Evolutionary conservation across 805 yeast genomes (phyloP).

Genomic region (Starmerella scarabaei): DNA sequence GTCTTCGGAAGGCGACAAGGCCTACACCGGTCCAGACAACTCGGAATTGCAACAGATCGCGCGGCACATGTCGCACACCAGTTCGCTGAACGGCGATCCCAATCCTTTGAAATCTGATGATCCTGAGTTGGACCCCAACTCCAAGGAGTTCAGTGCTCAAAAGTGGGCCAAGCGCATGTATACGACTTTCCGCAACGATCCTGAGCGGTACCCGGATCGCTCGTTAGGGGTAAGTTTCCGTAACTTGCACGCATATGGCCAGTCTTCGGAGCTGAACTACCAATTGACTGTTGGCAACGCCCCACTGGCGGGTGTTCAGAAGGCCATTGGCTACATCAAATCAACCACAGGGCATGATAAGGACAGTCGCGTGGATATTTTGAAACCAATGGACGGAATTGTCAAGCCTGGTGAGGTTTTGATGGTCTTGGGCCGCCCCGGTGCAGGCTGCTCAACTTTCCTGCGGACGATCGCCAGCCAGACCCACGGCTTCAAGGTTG

Average conservation of each 20-base stretch:
- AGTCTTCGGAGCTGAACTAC: constrained; percentile 46
- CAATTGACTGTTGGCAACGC: constrained; percentile 46
- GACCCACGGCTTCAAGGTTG: constrained; percentile 34
- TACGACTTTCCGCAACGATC: constrained; percentile 39
- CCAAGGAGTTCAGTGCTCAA: constrained; percentile 41
- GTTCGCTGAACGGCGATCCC: background rate
- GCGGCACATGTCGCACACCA: constrained; percentile 6
- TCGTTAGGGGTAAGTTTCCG: constrained; percentile 51
- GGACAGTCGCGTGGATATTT: constrained; percentile 15
- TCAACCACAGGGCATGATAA: background rate
- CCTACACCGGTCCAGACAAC: constrained; percentile 11
- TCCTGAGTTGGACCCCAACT: constrained; percentile 45
- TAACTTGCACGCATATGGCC: constrained; percentile 51
- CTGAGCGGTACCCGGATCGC: constrained; percentile 45
- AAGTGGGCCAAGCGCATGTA: constrained; percentile 55
- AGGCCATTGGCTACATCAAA: constrained; percentile 16
- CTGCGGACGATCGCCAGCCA: constrained; percentile 53
- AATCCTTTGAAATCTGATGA: constrained; percentile 22
- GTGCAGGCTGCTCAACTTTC: constrained; percentile 68
- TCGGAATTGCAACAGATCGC: constrained; percentile 8
- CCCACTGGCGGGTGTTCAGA: constrained; percentile 23
- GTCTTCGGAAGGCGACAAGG: background rate
- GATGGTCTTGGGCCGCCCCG: constrained; percentile 59
- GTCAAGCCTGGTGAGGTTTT: constrained; percentile 57
- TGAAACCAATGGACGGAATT: constrained; percentile 27